Conservation (phyloP, 148 eudicot species). For the Persicaria tinctoria region DNA sequence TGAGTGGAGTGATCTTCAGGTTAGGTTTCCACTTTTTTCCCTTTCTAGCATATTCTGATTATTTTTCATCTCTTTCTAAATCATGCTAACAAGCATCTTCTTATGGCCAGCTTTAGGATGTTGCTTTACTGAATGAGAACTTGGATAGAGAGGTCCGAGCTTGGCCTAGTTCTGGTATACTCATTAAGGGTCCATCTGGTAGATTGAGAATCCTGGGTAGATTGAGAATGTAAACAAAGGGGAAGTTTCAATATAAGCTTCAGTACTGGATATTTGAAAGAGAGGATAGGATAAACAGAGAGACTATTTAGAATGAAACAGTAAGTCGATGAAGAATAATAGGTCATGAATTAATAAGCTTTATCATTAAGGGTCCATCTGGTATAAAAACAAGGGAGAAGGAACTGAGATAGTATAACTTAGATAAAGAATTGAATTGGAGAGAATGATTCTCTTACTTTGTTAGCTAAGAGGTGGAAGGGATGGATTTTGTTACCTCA, state of each 20-base stretch:
- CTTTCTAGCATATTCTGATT: too few species aligned
- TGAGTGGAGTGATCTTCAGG: too few species aligned
- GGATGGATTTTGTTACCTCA: too few species aligned
- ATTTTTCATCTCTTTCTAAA: too few species aligned
- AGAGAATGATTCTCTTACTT: too few species aligned
- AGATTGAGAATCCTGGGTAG: background rate
- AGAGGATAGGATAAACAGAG: background rate
- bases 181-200: too few species aligned
- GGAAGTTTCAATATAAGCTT: background rate
- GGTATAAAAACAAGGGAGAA: too few species aligned
- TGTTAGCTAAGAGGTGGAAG: too few species aligned
- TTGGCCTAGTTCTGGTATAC: background rate
- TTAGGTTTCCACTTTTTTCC: too few species aligned
- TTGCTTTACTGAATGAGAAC: background rate
- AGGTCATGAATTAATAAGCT: background rate
- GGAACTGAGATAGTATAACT: too few species aligned
- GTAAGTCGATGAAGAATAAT: background rate
- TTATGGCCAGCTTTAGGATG: background rate
- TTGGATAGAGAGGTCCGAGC: background rate
- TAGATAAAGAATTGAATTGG: too few species aligned
- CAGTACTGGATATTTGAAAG: background rate
- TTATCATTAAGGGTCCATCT: background rate
- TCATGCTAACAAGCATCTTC: too few species aligned
- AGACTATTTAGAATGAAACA: background rate
- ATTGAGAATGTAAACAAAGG: background rate